A percentile compares a stretch with the other conserved stretches of the same genome.
Conservation (phyloP, 371 early-diverging fungal species). For the Thermomucor indicae-seudaticae region DNA sequence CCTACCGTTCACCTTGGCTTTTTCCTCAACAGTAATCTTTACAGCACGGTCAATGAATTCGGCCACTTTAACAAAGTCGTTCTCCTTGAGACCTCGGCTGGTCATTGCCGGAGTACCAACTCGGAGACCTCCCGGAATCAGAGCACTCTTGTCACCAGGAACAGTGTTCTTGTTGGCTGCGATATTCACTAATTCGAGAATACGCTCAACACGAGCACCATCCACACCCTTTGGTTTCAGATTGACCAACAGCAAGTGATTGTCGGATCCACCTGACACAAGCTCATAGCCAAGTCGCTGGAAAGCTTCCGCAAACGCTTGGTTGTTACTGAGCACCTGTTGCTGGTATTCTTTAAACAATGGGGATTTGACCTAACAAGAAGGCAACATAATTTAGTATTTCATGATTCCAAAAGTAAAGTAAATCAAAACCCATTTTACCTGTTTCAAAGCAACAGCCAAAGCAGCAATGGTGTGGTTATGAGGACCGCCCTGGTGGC, state of each 20-base stretch:
- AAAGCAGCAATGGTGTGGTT: slow-evolving; percentile 99
- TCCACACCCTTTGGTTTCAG: slow-evolving; percentile 81
- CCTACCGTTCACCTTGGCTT: slow-evolving; percentile 50
- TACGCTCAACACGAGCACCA: slow-evolving; percentile 93
- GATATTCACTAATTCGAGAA: slow-evolving; percentile 93
- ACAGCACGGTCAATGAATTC: slow-evolving; percentile 86
- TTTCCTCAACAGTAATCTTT: slow-evolving; percentile 58
- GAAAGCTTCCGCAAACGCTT: slow-evolving; percentile 83
- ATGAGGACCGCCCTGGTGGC: slow-evolving; percentile 99
- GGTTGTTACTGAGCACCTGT: slow-evolving; percentile 88
- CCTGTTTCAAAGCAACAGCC: slow-evolving; percentile 96
- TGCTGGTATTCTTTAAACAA: slow-evolving; percentile 90
- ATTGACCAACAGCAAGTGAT: slow-evolving; percentile 89
- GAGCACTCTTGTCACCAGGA: slow-evolving; percentile 92
- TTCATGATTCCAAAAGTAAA: too few species aligned
- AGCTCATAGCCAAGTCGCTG: slow-evolving; percentile 73
- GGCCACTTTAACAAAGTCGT: slow-evolving; percentile 85
- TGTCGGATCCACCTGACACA: slow-evolving; percentile 94
- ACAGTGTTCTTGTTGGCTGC: slow-evolving; percentile 99
- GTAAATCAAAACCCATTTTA: too few species aligned
- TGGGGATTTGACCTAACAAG: too few species aligned
- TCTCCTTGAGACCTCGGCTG: slow-evolving; percentile 85
- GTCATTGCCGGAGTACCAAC: slow-evolving; percentile 97
- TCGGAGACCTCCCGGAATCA: slow-evolving; percentile 96
- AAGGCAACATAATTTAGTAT: too few species aligned